Percentiles rank a stretch among this genome's conserved stretches.
These are phyloP conservation scores for Sugiyamaella japonica DNA, from an alignment of 1,139 yeast genomes.

Conservation along the genomic window DNA sequence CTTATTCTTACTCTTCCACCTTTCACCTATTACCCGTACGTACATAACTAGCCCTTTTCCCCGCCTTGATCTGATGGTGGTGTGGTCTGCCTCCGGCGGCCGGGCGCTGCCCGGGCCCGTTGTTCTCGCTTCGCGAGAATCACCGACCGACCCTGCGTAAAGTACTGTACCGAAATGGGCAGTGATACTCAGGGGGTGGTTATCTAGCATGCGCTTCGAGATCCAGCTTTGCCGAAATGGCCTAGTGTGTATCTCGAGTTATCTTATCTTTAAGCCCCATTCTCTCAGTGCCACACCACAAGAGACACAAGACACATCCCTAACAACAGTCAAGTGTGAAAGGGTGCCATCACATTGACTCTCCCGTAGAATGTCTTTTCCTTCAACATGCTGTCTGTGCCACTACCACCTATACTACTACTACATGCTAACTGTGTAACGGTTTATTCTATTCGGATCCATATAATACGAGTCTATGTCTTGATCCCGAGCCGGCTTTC, in stretches of 20 bases:
- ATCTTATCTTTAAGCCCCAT: background rate
- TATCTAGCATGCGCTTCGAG: background rate
- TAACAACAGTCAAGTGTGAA: too few species aligned
- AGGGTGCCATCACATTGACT: too few species aligned
- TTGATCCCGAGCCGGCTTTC: background rate
- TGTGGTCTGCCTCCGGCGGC: conserved; percentile 1
- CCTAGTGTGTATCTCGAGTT: background rate
- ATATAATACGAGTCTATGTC: too few species aligned
- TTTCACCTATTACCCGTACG: background rate
- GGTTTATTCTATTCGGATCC: too few species aligned
- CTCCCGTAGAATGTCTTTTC: too few species aligned
- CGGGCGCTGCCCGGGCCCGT: conserved; percentile 2
- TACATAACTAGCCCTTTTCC: background rate
- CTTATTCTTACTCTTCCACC: background rate
- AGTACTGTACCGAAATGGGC: background rate
- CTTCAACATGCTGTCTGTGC: too few species aligned
- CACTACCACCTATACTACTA: too few species aligned
- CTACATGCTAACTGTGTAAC: too few species aligned
- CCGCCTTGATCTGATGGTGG: background rate
- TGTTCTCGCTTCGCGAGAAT: conserved; percentile 1
- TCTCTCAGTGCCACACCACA: too few species aligned
- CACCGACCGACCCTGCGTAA: background rate
- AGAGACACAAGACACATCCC: too few species aligned
- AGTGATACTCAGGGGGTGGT: background rate
- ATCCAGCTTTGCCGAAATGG: background rate